Evolutionary conservation across 2,329 filamentous ascomycete genomes (phyloP).

Genomic region (Aspergillus melleus): DNA sequence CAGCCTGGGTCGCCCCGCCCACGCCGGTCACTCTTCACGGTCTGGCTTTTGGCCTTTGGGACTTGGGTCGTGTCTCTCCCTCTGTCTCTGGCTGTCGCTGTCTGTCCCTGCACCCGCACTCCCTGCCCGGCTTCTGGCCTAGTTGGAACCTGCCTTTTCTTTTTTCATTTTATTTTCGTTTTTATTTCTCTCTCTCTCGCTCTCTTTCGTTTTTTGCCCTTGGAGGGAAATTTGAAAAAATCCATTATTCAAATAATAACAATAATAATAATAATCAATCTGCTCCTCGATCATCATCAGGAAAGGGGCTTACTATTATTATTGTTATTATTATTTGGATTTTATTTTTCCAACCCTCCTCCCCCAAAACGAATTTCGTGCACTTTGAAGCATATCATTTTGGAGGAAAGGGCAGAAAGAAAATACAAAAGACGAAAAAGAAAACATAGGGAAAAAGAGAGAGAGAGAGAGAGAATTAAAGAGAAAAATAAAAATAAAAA

Average conservation of each 20-base stretch:
- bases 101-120: background rate
- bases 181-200: background rate
- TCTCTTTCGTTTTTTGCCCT: background rate
- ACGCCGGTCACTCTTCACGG: constrained; percentile 18
- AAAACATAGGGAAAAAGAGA: background rate
- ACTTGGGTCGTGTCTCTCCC: background rate
- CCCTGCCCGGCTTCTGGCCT: constrained; percentile 1
- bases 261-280: background rate
- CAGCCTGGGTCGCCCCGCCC: constrained; percentile 22
- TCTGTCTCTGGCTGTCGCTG: constrained; percentile 2
- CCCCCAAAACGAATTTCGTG: background rate
- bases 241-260: background rate
- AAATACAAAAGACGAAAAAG: background rate
- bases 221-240: background rate
- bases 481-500: background rate
- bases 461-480: background rate
- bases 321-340: constrained; percentile 1
- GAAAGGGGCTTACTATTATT: constrained; percentile 3
- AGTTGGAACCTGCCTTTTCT: constrained; percentile 1
- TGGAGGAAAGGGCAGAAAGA: background rate
- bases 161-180: constrained; percentile 2
- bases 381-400: background rate
- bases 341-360: background rate
- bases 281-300: constrained; percentile 4
- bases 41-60: constrained; percentile 8